Percentiles rank a stretch among this genome's conserved stretches.
Conservation (phyloP, 495 filamentous ascomycete species). For the Trichoderma erinaceum region DNA sequence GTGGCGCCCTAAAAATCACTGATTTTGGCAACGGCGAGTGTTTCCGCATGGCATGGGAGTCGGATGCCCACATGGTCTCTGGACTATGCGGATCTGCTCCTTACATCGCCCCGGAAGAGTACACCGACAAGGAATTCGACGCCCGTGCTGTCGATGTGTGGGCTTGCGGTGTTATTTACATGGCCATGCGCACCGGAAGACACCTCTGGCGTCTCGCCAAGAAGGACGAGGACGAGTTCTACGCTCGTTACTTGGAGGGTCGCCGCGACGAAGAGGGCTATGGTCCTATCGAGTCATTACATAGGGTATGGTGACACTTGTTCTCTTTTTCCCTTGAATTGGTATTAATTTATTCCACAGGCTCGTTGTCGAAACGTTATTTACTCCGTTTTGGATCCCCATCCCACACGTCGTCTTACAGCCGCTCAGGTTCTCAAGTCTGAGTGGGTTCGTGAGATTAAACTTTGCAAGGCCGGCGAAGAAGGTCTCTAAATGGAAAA, state of each 20-base stretch:
- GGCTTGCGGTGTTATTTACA: slow-evolving; percentile 98
- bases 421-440: slow-evolving; percentile 95
- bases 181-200: slow-evolving; percentile 96
- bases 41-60: slow-evolving; percentile 99
- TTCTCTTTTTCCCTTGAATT: not conserved
- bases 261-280: slow-evolving; percentile 92
- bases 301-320: slow-evolving; percentile 65
- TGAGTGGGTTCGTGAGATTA: slow-evolving; percentile 96
- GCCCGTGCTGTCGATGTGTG: slow-evolving; percentile 94
- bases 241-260: slow-evolving; percentile 84
- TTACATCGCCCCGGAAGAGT: slow-evolving; percentile 97
- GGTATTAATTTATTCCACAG: slow-evolving; percentile 37
- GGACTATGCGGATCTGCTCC: slow-evolving; percentile 94
- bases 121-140: slow-evolving; percentile 90
- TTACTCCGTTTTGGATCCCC: slow-evolving; percentile 97
- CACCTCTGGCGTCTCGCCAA: slow-evolving; percentile 95
- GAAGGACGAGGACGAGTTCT: slow-evolving; percentile 96
- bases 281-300: slow-evolving; percentile 89
- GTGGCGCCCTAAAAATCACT: slow-evolving; percentile 94
- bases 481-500: slow-evolving; percentile 57
- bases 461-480: slow-evolving; percentile 89
- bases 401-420: slow-evolving; percentile 83
- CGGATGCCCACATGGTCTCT: slow-evolving; percentile 94
- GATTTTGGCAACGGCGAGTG: slow-evolving; percentile 99
- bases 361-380: slow-evolving; percentile 97